These are phyloP conservation scores for Asterochloris sp. DNA, from an alignment of 139 green algal genomes.

Conservation along the genomic window DNA sequence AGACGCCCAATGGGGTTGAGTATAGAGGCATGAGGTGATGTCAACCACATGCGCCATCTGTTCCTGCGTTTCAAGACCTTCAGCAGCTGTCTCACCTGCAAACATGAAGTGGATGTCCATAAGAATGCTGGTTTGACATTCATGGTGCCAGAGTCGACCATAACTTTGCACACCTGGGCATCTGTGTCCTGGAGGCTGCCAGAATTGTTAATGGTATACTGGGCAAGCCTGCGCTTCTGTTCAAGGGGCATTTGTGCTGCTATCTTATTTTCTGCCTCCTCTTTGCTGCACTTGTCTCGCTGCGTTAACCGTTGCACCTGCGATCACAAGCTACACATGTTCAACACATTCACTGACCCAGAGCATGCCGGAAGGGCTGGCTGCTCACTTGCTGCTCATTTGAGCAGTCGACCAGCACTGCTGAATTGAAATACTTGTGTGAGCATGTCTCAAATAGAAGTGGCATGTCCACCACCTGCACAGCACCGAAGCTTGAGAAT, in stretches of 20 bases:
- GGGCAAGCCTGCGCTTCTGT: slow-evolving; percentile 42
- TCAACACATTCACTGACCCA: neutral
- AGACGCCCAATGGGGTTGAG: no score
- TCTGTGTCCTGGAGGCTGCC: slow-evolving; percentile 21
- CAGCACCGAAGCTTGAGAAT: neutral
- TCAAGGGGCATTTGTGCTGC: slow-evolving; percentile 64
- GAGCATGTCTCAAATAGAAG: slow-evolving; percentile 79
- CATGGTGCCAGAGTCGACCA: no score
- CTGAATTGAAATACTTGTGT: slow-evolving; percentile 26
- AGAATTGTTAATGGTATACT: slow-evolving; percentile 62
- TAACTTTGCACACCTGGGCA: slow-evolving; percentile 51
- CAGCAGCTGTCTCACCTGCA: no score
- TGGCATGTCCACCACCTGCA: slow-evolving; percentile 79
- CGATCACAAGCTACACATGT: neutral
- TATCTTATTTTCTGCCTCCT: slow-evolving; percentile 48
- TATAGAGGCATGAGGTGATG: no score
- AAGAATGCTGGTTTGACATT: no score
- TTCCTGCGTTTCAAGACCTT: no score
- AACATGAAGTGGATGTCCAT: no score
- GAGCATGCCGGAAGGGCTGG: neutral
- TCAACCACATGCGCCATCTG: no score
- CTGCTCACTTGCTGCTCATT: slow-evolving; percentile 16
- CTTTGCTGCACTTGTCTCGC: slow-evolving; percentile 41
- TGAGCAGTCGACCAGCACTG: slow-evolving; percentile 55
- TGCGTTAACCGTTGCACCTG: slow-evolving; percentile 58